phyloP scores from a whole-genome alignment of 2,329 filamentous ascomycete species.

The Celoporthe dispersa region DNA sequence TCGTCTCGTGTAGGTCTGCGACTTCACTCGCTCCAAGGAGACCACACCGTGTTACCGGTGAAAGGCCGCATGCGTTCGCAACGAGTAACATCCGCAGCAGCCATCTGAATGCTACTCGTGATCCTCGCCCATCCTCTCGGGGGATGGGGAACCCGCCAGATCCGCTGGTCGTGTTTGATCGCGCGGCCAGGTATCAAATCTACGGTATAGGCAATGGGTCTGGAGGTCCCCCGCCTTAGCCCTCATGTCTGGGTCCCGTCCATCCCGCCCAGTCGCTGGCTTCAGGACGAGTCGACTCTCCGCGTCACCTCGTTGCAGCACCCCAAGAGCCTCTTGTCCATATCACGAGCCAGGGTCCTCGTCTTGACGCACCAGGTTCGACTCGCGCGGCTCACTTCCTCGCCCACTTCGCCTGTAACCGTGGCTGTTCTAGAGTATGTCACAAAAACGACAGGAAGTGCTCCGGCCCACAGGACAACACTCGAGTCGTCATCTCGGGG shows the following conservation, averaged over 20 bases:
- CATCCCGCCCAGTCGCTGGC: neutral
- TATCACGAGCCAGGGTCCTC: neutral
- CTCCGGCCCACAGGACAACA: neutral
- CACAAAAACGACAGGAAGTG: neutral
- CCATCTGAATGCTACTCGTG: neutral
- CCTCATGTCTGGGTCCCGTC: neutral
- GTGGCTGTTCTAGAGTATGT: neutral
- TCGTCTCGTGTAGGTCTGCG: neutral
- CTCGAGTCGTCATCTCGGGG: neutral
- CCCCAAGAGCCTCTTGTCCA: neutral
- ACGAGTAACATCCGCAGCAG: neutral
- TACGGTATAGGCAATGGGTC: neutral
- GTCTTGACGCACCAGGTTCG: neutral
- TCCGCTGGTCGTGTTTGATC: neutral
- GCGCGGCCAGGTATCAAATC: neutral
- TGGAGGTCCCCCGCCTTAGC: constrained; percentile 7
- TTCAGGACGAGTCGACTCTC: too few relatives aligned
- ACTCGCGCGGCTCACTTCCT: neutral
- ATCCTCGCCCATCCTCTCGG: neutral
- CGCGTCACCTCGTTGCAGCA: too few relatives aligned
- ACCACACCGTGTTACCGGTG: neutral
- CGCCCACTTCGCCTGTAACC: neutral
- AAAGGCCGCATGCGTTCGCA: neutral
- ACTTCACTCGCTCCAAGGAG: neutral
- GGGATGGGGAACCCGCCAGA: neutral